Conservation (phyloP, 2,329 filamentous ascomycete genomes). For the Davidsoniella australis region DNA sequence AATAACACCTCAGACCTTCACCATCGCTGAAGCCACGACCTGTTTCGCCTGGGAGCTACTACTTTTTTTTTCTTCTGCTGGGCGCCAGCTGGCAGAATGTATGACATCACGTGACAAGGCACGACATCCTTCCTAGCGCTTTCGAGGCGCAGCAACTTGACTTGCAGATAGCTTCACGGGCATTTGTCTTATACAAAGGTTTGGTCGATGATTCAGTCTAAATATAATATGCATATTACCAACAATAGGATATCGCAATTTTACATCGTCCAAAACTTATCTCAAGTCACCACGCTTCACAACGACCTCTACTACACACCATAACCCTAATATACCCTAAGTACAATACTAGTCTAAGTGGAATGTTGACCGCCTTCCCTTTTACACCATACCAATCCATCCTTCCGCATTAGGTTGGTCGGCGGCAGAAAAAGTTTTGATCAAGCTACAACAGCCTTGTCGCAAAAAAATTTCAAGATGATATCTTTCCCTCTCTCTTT, state of each 20-base stretch:
- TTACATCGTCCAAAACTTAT: no score
- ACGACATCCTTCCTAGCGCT: neutral
- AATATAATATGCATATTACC: no score
- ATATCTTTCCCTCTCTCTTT: slow-evolving; percentile 12
- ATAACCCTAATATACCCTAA: neutral
- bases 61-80: neutral
- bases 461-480: slow-evolving; percentile 7
- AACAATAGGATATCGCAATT: no score
- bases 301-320: neutral
- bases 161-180: no score
- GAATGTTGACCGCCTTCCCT: slow-evolving; percentile 3
- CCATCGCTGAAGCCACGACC: neutral
- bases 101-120: neutral
- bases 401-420: neutral
- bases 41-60: neutral
- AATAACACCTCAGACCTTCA: neutral
- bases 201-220: no score
- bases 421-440: slow-evolving; percentile 14
- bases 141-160: no score
- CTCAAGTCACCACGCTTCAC: neutral
- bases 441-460: slow-evolving; percentile 13
- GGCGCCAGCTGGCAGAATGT: neutral
- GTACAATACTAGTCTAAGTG: neutral
- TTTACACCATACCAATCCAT: neutral
- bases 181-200: no score